These are phyloP conservation scores for Arachnomyces sp. DNA, from an alignment of 2,329 filamentous ascomycete genomes.

Conservation along the genomic window DNA sequence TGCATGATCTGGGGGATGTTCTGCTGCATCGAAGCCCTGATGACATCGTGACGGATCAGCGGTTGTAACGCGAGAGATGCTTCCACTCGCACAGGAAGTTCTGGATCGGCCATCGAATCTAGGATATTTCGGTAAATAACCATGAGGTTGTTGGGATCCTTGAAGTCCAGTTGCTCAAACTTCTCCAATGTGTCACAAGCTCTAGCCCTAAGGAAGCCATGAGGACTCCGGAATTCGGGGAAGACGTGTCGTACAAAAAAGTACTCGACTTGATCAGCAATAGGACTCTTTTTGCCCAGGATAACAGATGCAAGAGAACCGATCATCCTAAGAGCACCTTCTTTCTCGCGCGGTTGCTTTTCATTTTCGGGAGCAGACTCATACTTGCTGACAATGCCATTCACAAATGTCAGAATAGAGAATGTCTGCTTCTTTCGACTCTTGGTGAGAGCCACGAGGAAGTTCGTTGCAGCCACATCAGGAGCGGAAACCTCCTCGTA, in stretches of 20 bases:
- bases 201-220: conserved; percentile 86
- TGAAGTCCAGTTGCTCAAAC: conserved; percentile 94
- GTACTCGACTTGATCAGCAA: conserved; percentile 94
- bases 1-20: conserved; percentile 99
- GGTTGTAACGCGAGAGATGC: conserved; percentile 91
- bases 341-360: conserved; percentile 92
- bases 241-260: conserved; percentile 98
- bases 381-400: conserved; percentile 88
- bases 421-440: conserved; percentile 92
- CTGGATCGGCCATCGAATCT: conserved; percentile 92
- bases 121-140: conserved; percentile 95
- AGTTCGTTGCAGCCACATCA: conserved; percentile 93
- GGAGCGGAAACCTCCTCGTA: conserved; percentile 95
- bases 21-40: conserved; percentile 90
- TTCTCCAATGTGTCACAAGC: conserved; percentile 98
- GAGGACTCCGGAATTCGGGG: conserved; percentile 87
- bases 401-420: conserved; percentile 88
- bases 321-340: conserved; percentile 94
- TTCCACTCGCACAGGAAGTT: conserved; percentile 86
- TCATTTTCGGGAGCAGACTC: conserved; percentile 75
- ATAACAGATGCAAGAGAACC: conserved; percentile 90
- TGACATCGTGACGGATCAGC: conserved; percentile 89
- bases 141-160: conserved; percentile 90
- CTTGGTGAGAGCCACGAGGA: conserved; percentile 91
- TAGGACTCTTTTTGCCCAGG: conserved; percentile 94